Evolutionary conservation across 805 yeast genomes (phyloP), one percentile per base, ranked within the genome.

Genomic region (Hanseniaspora clermontiae): DNA sequence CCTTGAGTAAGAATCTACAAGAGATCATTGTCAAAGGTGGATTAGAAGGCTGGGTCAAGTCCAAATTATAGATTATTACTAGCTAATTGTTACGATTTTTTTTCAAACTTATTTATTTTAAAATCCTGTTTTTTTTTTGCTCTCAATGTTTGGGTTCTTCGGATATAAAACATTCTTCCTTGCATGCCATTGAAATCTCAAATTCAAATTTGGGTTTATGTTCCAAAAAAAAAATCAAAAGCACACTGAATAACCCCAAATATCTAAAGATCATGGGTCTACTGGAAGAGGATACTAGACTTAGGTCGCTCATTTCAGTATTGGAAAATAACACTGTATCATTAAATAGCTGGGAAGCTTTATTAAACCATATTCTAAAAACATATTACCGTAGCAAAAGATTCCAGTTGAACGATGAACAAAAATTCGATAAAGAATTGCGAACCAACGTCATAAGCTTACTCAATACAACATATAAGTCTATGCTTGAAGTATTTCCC

Each of bases 11-110:
- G 56, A 90, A 90, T 70, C 77, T 93, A 68, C 99, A 93, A 73
- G 98, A 93, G 63, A 93, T 93, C 65, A 93, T 93, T 61, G 90
- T 91, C 61, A 84, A 88, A 69, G 98, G 98, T 50, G 99, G 99
- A 57, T 80, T 93, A 58, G 99, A 93, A 77, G 95, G 95, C 43
- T 93, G 99, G 99, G 97, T 93, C 58, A 85, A 78, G 70, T 76
- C 89, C 20, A 84, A 87, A 68, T 34, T 53, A 29, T 27, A 20
- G 31, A 49, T 39, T 14, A 34, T 34, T 24, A 24, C 27, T 24
- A 24, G 27, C 27, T 24, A 24, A 24, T 24, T 24, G 27, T 24
- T 24, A 5, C 3, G 27, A 34, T 34, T 3, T 34, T 10, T 11
- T 5, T 4, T 12, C 11, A 34, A 34, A 36, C n/a, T 36, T 36